Evolutionary conservation across 768 basidiomycete genomes (phyloP), one percentile per base, ranked within the genome.

Genomic region (Lyophyllum atratum): DNA sequence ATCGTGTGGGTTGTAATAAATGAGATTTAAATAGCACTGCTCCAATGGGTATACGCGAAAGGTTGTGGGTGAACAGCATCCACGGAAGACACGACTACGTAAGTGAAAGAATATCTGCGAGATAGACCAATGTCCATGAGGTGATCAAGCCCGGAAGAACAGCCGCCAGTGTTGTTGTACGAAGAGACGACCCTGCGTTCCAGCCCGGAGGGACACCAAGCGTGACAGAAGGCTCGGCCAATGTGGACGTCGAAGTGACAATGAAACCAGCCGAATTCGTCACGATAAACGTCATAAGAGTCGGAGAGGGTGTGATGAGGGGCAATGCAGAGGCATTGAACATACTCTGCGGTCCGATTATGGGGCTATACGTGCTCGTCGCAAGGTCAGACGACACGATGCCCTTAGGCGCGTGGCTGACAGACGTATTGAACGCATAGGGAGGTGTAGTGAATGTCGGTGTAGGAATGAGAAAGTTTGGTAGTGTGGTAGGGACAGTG

Each of bases 401-500:
- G 49, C 82, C 81, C 7, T 87, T 85, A 2, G 80, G 66, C 15
- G 76, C 57, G 4, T 82, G 83, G 9, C 80, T 61, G 47, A 90
- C 70, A 4, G 91, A 87, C 0, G 88, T 79, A 63, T 92, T 92
- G 66, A 92, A 85, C 7, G 76, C 68, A 68, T 91, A 93, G 0
- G 82, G 58, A 4, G 89, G 87, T 1, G 84, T 85, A 9, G 84
- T 77, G 61, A 80, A 80, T 0, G 82, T 76, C 0, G 89, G 90
- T 2, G 87, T 88, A 2, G 87, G 63, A 45, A 93, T 72, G 15
- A 85, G 72, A 63, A 78, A 87, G 70, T 92, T 92, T 1, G 91
- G 91, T 1, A 92, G 73, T 14, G 82, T 85, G 3, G 90, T 91
- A 14, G 78, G 66, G 48, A 91, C 72, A 1, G 87, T 86, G 11